Conservation (phyloP, 208 protist genomes). For the Novymonas esmeraldas region DNA sequence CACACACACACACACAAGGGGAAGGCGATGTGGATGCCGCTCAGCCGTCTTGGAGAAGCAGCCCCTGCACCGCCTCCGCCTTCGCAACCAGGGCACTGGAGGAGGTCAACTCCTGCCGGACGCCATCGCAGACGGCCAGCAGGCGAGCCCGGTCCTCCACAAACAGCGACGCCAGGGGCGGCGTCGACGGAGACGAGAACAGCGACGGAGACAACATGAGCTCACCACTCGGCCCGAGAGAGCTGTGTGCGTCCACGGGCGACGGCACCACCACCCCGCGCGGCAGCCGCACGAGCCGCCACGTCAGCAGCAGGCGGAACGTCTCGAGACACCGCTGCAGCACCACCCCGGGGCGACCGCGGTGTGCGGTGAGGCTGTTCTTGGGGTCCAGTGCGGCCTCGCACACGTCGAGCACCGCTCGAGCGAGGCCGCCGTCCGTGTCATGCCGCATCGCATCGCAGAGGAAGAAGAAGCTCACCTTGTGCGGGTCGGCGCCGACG, state of each 20-base stretch:
- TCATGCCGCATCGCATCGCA: constrained; percentile 28
- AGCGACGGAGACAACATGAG: not conserved
- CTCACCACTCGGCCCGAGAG: not conserved
- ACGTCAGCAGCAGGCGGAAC: constrained; percentile 40
- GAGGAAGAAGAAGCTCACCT: constrained; percentile 47
- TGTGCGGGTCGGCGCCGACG: constrained; percentile 13
- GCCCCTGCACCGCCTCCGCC: constrained; percentile 6
- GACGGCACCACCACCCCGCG: constrained; percentile 1
- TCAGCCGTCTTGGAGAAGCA: not conserved
- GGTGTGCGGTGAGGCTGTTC: constrained; percentile 33
- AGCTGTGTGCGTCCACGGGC: not conserved
- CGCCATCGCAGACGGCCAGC: constrained; percentile 3
- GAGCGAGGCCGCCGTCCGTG: constrained; percentile 21
- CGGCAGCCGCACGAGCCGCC: constrained; percentile 15
- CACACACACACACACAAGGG: not conserved
- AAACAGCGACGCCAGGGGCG: not conserved
- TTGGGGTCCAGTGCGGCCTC: constrained; percentile 25
- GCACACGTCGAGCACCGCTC: constrained; percentile 22
- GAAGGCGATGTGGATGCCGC: not conserved
- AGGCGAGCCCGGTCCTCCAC: not conserved
- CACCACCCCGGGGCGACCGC: constrained; percentile 33
- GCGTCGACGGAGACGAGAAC: not conserved
- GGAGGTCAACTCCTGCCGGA: not conserved
- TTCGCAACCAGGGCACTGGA: not conserved
- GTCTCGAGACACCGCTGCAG: constrained; percentile 44